A percentile compares a stretch with the other conserved stretches of the same genome.
Evolutionary conservation across 352 stramenopile species (phyloP).

Genomic region (Globisporangium acanthophoron): DNA sequence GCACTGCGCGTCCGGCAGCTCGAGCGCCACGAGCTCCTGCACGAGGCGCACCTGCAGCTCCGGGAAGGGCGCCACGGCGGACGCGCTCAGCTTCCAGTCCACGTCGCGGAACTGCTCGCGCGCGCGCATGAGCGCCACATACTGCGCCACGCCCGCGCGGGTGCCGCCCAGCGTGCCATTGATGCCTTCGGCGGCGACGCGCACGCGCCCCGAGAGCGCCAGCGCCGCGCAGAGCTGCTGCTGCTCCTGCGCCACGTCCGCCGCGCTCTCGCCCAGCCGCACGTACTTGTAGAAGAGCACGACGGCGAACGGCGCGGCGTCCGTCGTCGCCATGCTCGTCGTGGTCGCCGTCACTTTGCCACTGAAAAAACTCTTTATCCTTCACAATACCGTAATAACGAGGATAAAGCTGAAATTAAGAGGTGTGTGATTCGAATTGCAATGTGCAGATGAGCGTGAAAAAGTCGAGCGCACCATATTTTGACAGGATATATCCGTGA

Average conservation of each 20-base stretch:
- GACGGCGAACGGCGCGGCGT: conserved; percentile 33
- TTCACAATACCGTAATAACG: no score
- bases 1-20: conserved; percentile 48
- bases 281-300: conserved; percentile 87
- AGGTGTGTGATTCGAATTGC: neutral
- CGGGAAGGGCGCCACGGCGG: conserved; percentile 41
- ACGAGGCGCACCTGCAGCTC: conserved; percentile 65
- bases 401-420: neutral
- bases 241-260: conserved; percentile 35
- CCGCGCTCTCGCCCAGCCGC: conserved; percentile 34
- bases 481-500: no score
- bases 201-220: conserved; percentile 61
- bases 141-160: conserved; percentile 36
- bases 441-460: neutral
- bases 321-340: conserved; percentile 1
- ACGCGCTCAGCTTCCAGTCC: conserved; percentile 82
- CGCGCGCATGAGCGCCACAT: conserved; percentile 54
- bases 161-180: conserved; percentile 78
- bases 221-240: conserved; percentile 44
- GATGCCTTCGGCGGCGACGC: conserved; percentile 78
- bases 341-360: conserved; percentile 7
- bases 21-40: conserved; percentile 74
- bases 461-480: neutral
- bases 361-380: neutral
- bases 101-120: conserved; percentile 28